Evolutionary conservation across 192 early-diverging fungal genomes (phyloP).

Genomic region (Phlyctochytrium arcticum): DNA sequence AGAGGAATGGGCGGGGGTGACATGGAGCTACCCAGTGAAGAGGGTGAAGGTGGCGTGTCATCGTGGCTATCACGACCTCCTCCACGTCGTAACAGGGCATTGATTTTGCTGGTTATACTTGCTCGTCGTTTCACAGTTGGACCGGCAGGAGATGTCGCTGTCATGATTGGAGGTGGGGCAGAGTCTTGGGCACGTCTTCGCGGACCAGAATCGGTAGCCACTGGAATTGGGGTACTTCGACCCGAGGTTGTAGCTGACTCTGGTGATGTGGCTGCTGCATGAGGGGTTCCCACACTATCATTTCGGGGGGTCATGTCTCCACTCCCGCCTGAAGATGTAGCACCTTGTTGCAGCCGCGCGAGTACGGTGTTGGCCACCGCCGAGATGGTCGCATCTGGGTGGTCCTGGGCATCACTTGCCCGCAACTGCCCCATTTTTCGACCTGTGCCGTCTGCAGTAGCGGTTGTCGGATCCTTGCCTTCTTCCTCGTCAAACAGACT

Average conservation of each 20-base stretch:
- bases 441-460: not conserved
- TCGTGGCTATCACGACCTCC: not conserved
- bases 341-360: not conserved
- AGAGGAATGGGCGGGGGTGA: not conserved
- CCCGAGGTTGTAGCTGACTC: not conserved
- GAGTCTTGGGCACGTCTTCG: not conserved
- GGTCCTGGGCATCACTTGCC: not conserved
- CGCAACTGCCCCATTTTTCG: conserved; percentile 18
- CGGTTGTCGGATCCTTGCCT: not conserved
- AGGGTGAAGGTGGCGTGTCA: too few relatives aligned
- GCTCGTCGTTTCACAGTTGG: not conserved
- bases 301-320: conserved; percentile 20
- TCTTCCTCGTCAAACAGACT: conserved; percentile 33
- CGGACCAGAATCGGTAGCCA: not conserved
- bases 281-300: not conserved
- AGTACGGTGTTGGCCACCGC: not conserved
- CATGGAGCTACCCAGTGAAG: too few relatives aligned
- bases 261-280: not conserved
- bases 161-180: not conserved
- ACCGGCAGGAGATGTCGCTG: not conserved
- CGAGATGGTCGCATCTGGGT: not conserved
- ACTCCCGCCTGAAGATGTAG: not conserved
- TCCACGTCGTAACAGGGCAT: conserved; percentile 19
- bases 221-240: not conserved
- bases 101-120: conserved; percentile 19